Evolutionary conservation across 176 grass and related monocot species (phyloP), one percentile per base, ranked within the genome.

Genomic region (Carex kokanica): DNA sequence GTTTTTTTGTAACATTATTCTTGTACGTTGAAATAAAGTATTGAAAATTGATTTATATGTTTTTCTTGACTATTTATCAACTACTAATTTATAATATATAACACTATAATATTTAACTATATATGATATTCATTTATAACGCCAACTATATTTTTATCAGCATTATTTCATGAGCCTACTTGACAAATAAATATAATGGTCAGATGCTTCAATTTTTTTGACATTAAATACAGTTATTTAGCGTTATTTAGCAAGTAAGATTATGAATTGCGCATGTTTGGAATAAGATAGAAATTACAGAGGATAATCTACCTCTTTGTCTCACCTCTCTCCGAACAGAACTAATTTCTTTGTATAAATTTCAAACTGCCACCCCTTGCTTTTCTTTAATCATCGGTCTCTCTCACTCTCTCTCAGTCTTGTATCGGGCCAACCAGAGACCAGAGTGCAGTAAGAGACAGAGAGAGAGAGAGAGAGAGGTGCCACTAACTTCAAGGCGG

Each of bases 361-460:
- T 74, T 81, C 68, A 40, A 70, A 43, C 85, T 60, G 78, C 78
- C 63, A 86, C 45, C 51, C 47, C 38, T 70, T 59, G 64, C 55
- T 81, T 49, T 62, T 81, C 79, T 81, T 81, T 81, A 81, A 64
- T 51, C 59, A 40, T 82, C 59, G 36, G 29, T 82, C 53, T 58
- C 24, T 84, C 82, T 36, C 61, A 70, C 56, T 69, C 56, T 25
- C 32, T 64, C 41, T 73, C 17, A 2, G 41, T 49, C 43, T 74
- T 24, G 41, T 74, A 73, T 49, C 69, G 69, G 69, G 40, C 69
- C 41, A 73, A 24, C 64, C 64, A 73, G 38, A 21, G 69, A 47
- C 10, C 70, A 75, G 68, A 72, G 8, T 47, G 1, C 38, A 72
- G 40, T 12, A 0, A 11, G 68, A 49, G 40, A 24, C 17, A 41